Base-by-base conservation (phyloP, 768 basidiomycete genomes). In the Neoboletus magnificus region DNA sequence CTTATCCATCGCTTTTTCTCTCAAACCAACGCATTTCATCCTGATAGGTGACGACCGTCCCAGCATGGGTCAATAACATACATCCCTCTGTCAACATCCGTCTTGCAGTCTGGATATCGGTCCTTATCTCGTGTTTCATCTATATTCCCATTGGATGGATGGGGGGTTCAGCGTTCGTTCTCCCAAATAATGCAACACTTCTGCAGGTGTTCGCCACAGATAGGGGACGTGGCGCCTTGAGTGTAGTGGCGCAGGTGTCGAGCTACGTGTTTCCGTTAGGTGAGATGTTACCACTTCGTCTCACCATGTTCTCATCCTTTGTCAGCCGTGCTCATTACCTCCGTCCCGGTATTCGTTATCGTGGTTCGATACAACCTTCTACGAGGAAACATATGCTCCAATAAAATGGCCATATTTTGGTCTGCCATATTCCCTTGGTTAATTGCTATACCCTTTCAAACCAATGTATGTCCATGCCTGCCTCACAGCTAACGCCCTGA, bases 311-410 rank as follows among this genome's bases (percentile, higher is more conserved):
- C 1, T n/a, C 9, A 11, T 35, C 12, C 2, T 44, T 39, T 16
- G 15, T 32, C 20, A 67, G 65, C 65, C 25, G 65, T 66, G 8
- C 65, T 66, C 48, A 53, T 66, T 3, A 66, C 65, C 7, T 66
- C 65, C 6, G 57, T 66, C 23, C 65, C 65, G 5, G 65, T 66
- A 10, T 66, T 62, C 23, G 48, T 57, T 1, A 66, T 66, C 22
- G 65, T 66, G 29, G 53, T 67, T 35, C 62, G 65, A 27, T 66
- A 66, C 42, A 66, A 66, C 23, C 65, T 66, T 16, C 20, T 66
- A 23, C 52, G 65, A 22, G 65, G 65, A 1, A 67, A 66, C 25
- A 40, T 66, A 30, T 66, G 62, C 15, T 67, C 65, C 18, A 56
- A 66, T 12, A 64, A 45, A 54, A 50, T 43, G 54, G 62, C 65